phyloP scores from a whole-genome alignment of 2,329 filamentous ascomycete genomes.

The Pseudogymnoascus sp. region DNA sequence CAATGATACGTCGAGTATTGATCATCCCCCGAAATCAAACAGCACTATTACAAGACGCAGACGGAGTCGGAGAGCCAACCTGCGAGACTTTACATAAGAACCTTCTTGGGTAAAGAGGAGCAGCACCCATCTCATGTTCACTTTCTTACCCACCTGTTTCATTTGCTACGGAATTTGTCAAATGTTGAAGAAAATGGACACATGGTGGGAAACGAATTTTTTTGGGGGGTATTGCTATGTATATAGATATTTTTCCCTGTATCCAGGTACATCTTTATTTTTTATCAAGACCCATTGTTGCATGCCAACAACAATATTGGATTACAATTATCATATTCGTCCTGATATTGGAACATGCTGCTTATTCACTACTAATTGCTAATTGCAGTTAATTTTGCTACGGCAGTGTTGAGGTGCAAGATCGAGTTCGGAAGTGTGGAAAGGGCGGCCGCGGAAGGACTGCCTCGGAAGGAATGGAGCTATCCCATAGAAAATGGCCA shows the following conservation, averaged over 20 bases:
- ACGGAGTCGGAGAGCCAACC: neutral
- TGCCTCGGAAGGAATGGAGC: neutral
- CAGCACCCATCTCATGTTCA: neutral
- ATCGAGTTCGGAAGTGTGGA: too few species aligned
- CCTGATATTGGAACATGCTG: too few species aligned
- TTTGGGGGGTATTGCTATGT: neutral
- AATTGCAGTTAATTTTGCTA: too few species aligned
- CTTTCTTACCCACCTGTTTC: neutral
- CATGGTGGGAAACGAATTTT: neutral
- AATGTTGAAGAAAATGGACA: neutral
- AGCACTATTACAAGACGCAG: neutral
- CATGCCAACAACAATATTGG: too few species aligned
- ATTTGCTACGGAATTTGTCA: neutral
- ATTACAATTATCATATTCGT: too few species aligned
- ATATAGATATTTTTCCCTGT: neutral
- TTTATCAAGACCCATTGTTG: too few species aligned
- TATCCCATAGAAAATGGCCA: neutral
- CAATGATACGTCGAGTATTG: neutral
- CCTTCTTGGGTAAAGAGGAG: neutral
- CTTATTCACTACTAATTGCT: too few species aligned
- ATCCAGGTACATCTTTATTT: neutral
- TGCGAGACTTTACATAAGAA: neutral
- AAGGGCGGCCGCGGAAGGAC: too few species aligned
- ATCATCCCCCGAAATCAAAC: neutral
- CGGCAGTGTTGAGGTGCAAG: too few species aligned